Evolutionary conservation across 495 filamentous ascomycete species (phyloP).

Genomic region (Thermochaetoides thermophila): DNA sequence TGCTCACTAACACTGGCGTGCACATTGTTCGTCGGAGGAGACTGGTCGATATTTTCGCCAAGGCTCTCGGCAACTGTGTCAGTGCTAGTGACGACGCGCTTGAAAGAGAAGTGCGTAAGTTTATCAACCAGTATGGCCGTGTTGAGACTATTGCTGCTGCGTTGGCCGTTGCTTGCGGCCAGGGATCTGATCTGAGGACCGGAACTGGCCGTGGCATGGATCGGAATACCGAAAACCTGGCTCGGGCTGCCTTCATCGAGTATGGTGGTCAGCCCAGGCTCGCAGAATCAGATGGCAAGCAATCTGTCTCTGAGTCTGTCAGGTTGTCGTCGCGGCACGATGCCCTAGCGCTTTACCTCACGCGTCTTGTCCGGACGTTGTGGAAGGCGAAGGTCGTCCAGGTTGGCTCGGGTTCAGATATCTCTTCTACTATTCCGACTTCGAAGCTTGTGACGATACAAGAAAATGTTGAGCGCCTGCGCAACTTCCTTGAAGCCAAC

Average conservation of each 20-base stretch:
- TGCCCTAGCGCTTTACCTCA: conserved; percentile 74
- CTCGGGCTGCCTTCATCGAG: conserved; percentile 76
- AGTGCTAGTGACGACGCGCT: conserved; percentile 65
- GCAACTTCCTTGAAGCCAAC: conserved; percentile 70
- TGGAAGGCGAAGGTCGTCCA: conserved; percentile 55
- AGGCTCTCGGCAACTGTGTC: conserved; percentile 43
- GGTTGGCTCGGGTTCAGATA: conserved; percentile 42
- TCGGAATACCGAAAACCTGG: conserved; percentile 64
- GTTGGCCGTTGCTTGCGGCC: conserved; percentile 89
- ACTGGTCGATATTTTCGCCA: conserved; percentile 85
- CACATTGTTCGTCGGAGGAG: conserved; percentile 69
- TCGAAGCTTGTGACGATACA: conserved; percentile 62
- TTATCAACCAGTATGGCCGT: conserved; percentile 69
- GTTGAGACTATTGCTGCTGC: conserved; percentile 79
- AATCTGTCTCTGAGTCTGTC: conserved; percentile 57
- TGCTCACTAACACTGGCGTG: conserved; percentile 80
- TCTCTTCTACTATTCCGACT: conserved; percentile 44
- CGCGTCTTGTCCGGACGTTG: conserved; percentile 66
- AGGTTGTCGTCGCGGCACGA: conserved; percentile 77
- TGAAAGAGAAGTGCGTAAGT: conserved; percentile 64
- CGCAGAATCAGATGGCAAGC: conserved; percentile 56
- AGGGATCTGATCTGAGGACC: conserved; percentile 59
- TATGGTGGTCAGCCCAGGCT: conserved; percentile 70
- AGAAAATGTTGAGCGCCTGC: conserved; percentile 59
- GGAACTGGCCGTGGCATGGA: conserved; percentile 63